phyloP scores from a whole-genome alignment of 768 basidiomycete species.

The Chalciporus pseudorubinellus region DNA sequence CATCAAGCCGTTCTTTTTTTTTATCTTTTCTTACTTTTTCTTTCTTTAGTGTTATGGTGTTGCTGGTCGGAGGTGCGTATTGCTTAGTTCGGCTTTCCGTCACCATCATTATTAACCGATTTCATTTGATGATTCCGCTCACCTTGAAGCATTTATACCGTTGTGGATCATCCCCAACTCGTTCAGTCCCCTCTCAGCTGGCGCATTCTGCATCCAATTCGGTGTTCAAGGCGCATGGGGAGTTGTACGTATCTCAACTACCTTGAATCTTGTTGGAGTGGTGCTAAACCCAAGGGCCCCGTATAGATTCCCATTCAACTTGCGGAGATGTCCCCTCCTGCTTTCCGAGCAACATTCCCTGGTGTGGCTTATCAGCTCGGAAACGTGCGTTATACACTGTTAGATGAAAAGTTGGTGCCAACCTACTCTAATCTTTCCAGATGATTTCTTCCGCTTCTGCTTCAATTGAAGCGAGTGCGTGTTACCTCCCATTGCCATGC shows the following conservation, averaged over 20 bases:
- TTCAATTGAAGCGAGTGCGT: constrained; percentile 40
- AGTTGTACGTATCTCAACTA: constrained; percentile 49
- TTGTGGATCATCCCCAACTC: constrained; percentile 77
- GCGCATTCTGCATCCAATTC: constrained; percentile 84
- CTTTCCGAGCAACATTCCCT: constrained; percentile 85
- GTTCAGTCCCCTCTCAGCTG: constrained; percentile 70
- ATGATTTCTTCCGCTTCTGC: constrained; percentile 72
- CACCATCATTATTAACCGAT: neutral
- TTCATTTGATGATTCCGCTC: neutral
- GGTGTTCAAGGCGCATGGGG: constrained; percentile 93
- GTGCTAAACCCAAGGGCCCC: neutral
- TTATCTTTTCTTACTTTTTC: neutral
- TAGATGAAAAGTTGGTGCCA: neutral
- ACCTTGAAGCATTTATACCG: constrained; percentile 52
- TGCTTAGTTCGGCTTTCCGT: constrained; percentile 44
- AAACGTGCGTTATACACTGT: constrained; percentile 42
- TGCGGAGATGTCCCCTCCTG: constrained; percentile 81
- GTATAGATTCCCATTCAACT: constrained; percentile 69
- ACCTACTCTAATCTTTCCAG: constrained; percentile 18
- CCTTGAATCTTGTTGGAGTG: neutral
- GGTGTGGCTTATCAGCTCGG: constrained; percentile 85
- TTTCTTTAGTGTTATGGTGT: constrained; percentile 19
- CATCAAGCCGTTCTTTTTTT: neutral
- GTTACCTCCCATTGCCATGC: neutral
- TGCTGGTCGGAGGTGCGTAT: constrained; percentile 31